Evolutionary conservation across 306 rosid genomes (phyloP).

Genomic region (Trifolium repens): DNA sequence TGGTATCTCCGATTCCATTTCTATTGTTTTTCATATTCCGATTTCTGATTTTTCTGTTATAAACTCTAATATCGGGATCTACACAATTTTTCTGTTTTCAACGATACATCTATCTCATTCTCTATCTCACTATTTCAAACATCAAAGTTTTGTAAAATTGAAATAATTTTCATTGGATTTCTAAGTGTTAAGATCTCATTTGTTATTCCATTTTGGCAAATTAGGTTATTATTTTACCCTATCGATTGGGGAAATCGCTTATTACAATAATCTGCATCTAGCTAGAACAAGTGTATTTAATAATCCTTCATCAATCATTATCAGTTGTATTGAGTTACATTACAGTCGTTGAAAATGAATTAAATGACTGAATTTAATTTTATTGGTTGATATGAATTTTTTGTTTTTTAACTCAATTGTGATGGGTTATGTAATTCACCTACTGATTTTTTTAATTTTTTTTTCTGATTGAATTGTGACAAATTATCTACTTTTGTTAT

Average conservation of each 20-base stretch:
- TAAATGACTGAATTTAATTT: neutral
- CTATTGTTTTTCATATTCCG: neutral
- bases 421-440: neutral
- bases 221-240: constrained; percentile 20
- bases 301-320: neutral
- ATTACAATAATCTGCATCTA: constrained; percentile 6
- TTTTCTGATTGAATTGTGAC: neutral
- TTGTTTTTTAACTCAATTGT: constrained; percentile 7
- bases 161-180: neutral
- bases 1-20: constrained; percentile 48
- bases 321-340: neutral
- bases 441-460: neutral
- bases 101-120: neutral
- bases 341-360: neutral
- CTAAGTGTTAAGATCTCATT: neutral
- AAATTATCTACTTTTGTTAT: constrained; percentile 17
- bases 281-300: constrained; percentile 1
- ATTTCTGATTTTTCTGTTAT: neutral
- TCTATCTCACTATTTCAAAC: neutral
- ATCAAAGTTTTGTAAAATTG: neutral
- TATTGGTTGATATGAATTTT: neutral
- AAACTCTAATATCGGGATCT: constrained; percentile 31
- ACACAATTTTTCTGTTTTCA: neutral
- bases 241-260: constrained; percentile 15
- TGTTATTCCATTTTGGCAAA: constrained; percentile 1